Evolutionary conservation across 1,284 basidiomycete species (phyloP).

Genomic region (Coniferiporia sulphurascens): DNA sequence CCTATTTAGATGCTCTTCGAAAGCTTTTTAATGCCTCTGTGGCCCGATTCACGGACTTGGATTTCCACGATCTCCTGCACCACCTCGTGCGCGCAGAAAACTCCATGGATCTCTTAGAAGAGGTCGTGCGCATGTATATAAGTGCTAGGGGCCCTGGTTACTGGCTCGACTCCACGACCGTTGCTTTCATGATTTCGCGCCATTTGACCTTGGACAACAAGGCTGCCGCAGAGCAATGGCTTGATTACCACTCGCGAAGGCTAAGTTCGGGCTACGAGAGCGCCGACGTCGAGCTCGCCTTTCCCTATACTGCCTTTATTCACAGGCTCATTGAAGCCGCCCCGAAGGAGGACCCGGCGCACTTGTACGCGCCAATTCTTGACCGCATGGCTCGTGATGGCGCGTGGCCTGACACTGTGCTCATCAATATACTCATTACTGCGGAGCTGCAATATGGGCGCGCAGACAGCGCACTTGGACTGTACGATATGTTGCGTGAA

Average conservation of each 20-base stretch:
- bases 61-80: slow-evolving; percentile 4
- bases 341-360: slow-evolving; percentile 1
- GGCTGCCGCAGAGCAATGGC: slow-evolving; percentile 7
- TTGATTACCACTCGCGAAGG: slow-evolving; percentile 11
- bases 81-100: neutral
- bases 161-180: slow-evolving; percentile 1
- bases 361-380: slow-evolving; percentile 9
- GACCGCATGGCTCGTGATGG: slow-evolving; percentile 8
- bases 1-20: slow-evolving; percentile 2
- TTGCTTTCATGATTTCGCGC: slow-evolving; percentile 3
- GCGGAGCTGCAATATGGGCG: slow-evolving; percentile 5
- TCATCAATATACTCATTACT: slow-evolving; percentile 11
- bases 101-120: neutral
- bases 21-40: neutral
- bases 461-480: neutral
- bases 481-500: slow-evolving; percentile 10
- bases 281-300: neutral
- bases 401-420: slow-evolving; percentile 11
- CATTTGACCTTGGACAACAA: neutral
- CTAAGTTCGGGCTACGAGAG: neutral
- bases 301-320: slow-evolving; percentile 8
- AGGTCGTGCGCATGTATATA: neutral
- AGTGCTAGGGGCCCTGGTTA: neutral
- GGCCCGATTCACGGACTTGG: neutral
- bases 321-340: neutral